Percentiles rank a stretch among this genome's conserved stretches.
Evolutionary conservation across 1,139 yeast genomes (phyloP).

Genomic region (Sugiyamaella neomexicana): DNA sequence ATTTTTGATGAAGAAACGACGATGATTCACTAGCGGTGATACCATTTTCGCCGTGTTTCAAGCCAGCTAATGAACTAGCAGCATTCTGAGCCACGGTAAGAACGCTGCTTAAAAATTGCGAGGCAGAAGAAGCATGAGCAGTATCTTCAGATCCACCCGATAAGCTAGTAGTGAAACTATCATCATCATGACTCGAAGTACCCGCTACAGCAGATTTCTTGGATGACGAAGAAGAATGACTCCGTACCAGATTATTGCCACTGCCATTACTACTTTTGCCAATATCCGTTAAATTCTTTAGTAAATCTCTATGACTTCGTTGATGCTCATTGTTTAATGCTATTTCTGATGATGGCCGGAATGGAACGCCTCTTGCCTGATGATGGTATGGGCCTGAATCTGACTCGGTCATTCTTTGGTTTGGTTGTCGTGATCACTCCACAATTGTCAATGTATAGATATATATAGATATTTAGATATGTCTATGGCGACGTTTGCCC

Average conservation of each 20-base stretch:
- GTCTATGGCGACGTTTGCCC: too few species aligned
- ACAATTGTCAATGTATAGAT: too few species aligned
- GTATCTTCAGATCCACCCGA: not conserved
- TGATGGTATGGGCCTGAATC: conserved; percentile 11
- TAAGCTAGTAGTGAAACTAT: too few species aligned
- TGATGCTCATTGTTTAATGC: not conserved
- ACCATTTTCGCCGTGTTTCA: conserved; percentile 14
- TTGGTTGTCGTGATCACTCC: too few species aligned
- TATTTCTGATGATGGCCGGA: conserved; percentile 6
- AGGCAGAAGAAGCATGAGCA: conserved; percentile 34
- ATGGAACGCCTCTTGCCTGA: conserved; percentile 17
- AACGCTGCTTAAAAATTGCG: conserved; percentile 32
- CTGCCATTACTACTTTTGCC: not conserved
- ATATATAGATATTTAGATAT: too few species aligned
- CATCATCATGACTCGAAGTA: too few species aligned
- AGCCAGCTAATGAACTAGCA: conserved; percentile 33
- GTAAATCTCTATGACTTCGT: conserved; percentile 6
- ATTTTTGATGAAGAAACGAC: conserved; percentile 12
- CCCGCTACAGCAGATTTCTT: not conserved
- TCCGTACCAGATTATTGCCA: not conserved
- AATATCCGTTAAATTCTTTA: not conserved
- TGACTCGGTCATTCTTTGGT: conserved; percentile 1
- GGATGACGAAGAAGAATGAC: conserved; percentile 1
- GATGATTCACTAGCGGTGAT: not conserved
- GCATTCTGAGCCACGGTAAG: conserved; percentile 40